Evolutionary conservation across 2,329 filamentous ascomycete genomes (phyloP).

Genomic region (Penicillium sp.): DNA sequence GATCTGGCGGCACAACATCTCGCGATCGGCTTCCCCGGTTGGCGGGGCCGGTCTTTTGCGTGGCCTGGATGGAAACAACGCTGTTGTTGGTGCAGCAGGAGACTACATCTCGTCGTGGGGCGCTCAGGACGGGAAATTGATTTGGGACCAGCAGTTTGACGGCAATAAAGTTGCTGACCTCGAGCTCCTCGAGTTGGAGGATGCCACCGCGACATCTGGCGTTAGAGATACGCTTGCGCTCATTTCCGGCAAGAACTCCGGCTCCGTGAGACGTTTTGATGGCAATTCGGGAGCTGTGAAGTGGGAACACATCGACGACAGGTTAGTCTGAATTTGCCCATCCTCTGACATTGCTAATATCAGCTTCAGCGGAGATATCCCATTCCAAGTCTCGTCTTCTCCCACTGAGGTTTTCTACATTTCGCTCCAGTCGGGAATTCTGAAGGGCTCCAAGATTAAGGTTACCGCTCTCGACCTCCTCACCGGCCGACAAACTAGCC

Average conservation of each 20-base stretch:
- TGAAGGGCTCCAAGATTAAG: slow-evolving; percentile 75
- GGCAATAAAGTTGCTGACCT: slow-evolving; percentile 55
- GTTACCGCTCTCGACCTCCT: slow-evolving; percentile 73
- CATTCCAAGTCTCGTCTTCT: slow-evolving; percentile 75
- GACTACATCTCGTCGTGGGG: slow-evolving; percentile 78
- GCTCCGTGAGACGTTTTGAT: slow-evolving; percentile 71
- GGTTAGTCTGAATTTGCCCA: slow-evolving; percentile 40
- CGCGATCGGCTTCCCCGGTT: slow-evolving; percentile 44
- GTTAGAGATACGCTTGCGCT: slow-evolving; percentile 70
- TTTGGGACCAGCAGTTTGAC: slow-evolving; percentile 70
- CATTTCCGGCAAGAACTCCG: slow-evolving; percentile 57
- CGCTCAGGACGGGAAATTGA: slow-evolving; percentile 75
- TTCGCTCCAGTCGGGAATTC: slow-evolving; percentile 68
- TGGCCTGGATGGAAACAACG: slow-evolving; percentile 77
- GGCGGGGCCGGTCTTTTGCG: slow-evolving; percentile 56
- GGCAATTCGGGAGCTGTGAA: slow-evolving; percentile 72
- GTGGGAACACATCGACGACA: slow-evolving; percentile 76
- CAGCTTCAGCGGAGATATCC: slow-evolving; percentile 63
- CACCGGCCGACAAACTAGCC: slow-evolving; percentile 72
- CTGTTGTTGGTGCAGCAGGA: slow-evolving; percentile 74
- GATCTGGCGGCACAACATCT: slow-evolving; percentile 82
- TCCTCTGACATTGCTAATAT: slow-evolving; percentile 18
- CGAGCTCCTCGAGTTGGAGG: slow-evolving; percentile 75
- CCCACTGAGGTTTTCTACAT: slow-evolving; percentile 74
- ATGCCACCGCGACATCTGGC: slow-evolving; percentile 52